Evolutionary conservation across 2,329 filamentous ascomycete species (phyloP).

Genomic region (Domatiomyces globalis): DNA sequence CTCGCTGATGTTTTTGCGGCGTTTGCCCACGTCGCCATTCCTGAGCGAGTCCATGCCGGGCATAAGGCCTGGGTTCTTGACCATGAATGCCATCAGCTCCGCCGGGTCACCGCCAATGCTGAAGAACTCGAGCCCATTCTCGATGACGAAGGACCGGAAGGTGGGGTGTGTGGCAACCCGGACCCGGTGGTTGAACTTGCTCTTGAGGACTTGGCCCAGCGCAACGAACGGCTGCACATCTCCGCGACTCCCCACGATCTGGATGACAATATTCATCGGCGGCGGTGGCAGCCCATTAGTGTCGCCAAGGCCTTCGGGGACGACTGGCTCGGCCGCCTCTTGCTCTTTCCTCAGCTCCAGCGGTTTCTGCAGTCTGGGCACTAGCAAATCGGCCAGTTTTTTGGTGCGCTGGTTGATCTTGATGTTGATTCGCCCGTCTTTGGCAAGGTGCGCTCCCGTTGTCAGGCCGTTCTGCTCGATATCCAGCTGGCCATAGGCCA

Average conservation of each 20-base stretch:
- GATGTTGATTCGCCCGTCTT: conserved; percentile 66
- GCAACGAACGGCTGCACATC: conserved; percentile 65
- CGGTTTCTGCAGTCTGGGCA: conserved; percentile 48
- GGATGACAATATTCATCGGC: conserved; percentile 54
- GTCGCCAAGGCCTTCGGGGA: conserved; percentile 58
- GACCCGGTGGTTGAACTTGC: conserved; percentile 54
- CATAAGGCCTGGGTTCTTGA: conserved; percentile 74
- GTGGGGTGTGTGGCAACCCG: conserved; percentile 57
- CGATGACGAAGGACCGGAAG: conserved; percentile 53
- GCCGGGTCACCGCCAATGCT: conserved; percentile 59
- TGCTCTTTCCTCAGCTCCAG: conserved; percentile 36
- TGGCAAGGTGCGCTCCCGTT: conserved; percentile 50
- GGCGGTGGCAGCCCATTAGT: conserved; percentile 44
- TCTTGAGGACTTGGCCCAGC: conserved; percentile 48
- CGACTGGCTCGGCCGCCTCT: conserved; percentile 41
- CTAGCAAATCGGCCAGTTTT: conserved; percentile 52
- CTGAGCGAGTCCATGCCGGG: conserved; percentile 62
- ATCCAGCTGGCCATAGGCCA: conserved; percentile 45
- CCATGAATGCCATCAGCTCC: conserved; percentile 76
- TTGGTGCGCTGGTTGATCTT: conserved; percentile 58
- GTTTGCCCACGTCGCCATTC: conserved; percentile 59
- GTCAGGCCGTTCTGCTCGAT: conserved; percentile 50
- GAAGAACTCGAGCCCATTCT: conserved; percentile 61
- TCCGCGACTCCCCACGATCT: conserved; percentile 59
- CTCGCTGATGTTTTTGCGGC: conserved; percentile 60